A percentile compares a stretch with the other conserved stretches of the same genome.
These are phyloP conservation scores for Begonia fuchsioides DNA, from an alignment of 306 rosid genomes.

Conservation along the genomic window DNA sequence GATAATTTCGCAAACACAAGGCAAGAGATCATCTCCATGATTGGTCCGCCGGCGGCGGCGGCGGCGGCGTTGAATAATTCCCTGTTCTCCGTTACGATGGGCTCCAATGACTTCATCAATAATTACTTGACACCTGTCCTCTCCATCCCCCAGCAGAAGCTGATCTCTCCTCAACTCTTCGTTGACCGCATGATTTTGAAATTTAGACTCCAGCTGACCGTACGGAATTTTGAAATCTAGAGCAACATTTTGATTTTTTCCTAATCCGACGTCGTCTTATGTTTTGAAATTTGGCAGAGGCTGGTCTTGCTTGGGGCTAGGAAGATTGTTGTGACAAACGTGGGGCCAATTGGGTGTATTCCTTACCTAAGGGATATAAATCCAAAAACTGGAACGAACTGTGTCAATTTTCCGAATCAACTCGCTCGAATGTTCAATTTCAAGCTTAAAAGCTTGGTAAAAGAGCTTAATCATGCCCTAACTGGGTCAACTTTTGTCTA, in stretches of 20 bases:
- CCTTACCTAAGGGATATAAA: slow-evolving; percentile 51
- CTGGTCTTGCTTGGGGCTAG: slow-evolving; percentile 50
- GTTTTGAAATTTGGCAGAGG: slow-evolving; percentile 24
- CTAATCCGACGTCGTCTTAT: too few species aligned
- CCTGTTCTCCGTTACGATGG: slow-evolving; percentile 39
- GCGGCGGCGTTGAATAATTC: slow-evolving; percentile 20
- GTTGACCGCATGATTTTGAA: slow-evolving; percentile 40
- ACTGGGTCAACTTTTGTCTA: slow-evolving; percentile 36
- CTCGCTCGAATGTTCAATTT: slow-evolving; percentile 34
- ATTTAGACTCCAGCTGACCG: slow-evolving; percentile 38
- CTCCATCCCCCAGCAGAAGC: slow-evolving; percentile 10
- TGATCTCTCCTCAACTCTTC: slow-evolving; percentile 25
- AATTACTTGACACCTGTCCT: slow-evolving; percentile 34
- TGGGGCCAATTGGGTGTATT: slow-evolving; percentile 77
- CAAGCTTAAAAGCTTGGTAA: slow-evolving; percentile 29
- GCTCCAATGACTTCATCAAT: slow-evolving; percentile 62
- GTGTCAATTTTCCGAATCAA: slow-evolving; percentile 36
- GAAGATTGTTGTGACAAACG: slow-evolving; percentile 44
- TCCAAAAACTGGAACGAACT: slow-evolving; percentile 28
- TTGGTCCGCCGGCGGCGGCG: slow-evolving; percentile 34
- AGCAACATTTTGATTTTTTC: too few species aligned
- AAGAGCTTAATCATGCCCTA: slow-evolving; percentile 24
- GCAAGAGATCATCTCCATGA: slow-evolving; percentile 34
- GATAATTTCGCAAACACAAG: slow-evolving; percentile 56
- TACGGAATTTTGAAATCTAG: slow-evolving; percentile 10